Evolutionary conservation across 2,329 filamentous ascomycete species (phyloP), one percentile per base, ranked within the genome.

Genomic region (Mycosphaerelloides madeirae): DNA sequence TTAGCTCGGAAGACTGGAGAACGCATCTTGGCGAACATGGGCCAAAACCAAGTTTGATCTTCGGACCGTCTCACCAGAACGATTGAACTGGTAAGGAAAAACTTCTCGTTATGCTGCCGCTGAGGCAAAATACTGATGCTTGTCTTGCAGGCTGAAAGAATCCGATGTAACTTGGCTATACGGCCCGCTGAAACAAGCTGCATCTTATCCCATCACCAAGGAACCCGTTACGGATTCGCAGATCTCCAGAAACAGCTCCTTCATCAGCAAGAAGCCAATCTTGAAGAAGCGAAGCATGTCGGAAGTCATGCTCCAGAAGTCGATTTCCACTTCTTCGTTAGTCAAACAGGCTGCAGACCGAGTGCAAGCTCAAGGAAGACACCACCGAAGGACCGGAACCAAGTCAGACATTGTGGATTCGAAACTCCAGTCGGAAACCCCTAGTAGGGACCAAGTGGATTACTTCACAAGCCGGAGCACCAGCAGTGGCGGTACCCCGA

Each of bases 141-240:
- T 39, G 9, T 13, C 29, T 13, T 29, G 36, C 59, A 95, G 89
- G 90, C 75, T 96, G 48, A 98, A 97, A 65, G 93, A 97, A 59
- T 93, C 86, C 65, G 91, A 98, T 66, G 89, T 96, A 25, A 96
- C 91, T 35, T 98, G 91, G 93, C 75, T 98, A 1, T 98, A 97
- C 61, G 93, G 93, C 0, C 93, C 93, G 11, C 69, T 96, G 38
- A 91, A 95, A 64, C 84, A 84, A 1, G 83, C 84, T 16, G 72
- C 75, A 3, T 78, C 74, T 43, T 78, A 75, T 49, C 73, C 58
- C 60, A 71, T 79, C 45, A 66, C 67, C 11, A 72, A 41, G 65
- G 69, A 39, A 31, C 73, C 74, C 11, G 75, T 78, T 35, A 70
- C 74, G 16, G 68, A 69, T 18, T 79, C 75, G 54, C 70, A 70